Evolutionary conservation across 768 basidiomycete genomes (phyloP), one percentile per base, ranked within the genome.

Genomic region (Symmetrospora coprosmae): DNA sequence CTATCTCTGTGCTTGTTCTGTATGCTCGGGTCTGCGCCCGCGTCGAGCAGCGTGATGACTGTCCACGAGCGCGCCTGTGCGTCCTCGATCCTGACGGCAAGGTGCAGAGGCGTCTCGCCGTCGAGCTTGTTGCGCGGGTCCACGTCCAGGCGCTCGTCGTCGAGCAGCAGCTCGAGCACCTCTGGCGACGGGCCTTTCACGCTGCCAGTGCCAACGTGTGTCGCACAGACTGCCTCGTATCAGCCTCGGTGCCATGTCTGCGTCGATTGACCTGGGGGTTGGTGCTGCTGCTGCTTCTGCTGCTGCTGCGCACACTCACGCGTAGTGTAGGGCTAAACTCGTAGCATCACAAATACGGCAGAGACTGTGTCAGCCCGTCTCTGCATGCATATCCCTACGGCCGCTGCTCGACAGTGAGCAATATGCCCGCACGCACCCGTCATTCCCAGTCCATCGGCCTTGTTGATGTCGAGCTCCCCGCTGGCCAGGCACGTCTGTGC

Each of bases 91-190:
- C 71, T 67, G 17, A 73, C 68, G 7, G 85, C 86, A 25, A 86
- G 77, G 71, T 88, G 87, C 16, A 90, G 75, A 2, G 87, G 87
- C 0, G 87, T 89, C 6, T 81, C 80, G 8, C 77, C 77, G 47
- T 83, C 81, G 28, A 84, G 68, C 19, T 77, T 76, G 72, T 88
- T 88, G 67, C 79, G 75, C 17, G 81, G 80, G 70, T 90, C 86
- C 50, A 87, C 85, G 68, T 88, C 86, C 73, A 86, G 87, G 3
- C 77, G 79, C 11, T 87, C 84, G 67, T 81, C 76, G 4, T 79
- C 79, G 33, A 90, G 77, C 65, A 89, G 80, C 39, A 66, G 47
- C 34, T 87, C 85, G 2, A 87, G 74, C 47, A 83, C 81, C 28
- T 78, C 77, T 0, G 76, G 76, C 25, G 80, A 83, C 23, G 81